Percentiles rank a stretch among this genome's conserved stretches.
Conservation (phyloP, 208 protist species). For the Vickermania spadyakhi region DNA sequence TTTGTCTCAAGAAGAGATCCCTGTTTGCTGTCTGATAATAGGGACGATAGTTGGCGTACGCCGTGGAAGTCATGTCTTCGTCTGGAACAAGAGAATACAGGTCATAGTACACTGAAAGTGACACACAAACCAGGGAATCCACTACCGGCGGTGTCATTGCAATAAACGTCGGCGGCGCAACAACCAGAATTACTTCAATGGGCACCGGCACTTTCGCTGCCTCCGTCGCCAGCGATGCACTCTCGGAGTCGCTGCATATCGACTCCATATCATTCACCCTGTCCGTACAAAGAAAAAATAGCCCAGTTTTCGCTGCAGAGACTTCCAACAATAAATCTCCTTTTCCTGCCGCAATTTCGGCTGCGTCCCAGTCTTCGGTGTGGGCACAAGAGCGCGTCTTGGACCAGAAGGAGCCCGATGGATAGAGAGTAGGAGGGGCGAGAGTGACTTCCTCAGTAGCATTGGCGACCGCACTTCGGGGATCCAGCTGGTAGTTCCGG, state of each 20-base stretch:
- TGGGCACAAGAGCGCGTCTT: background rate
- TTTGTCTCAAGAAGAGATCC: conserved; percentile 8
- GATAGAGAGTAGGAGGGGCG: background rate
- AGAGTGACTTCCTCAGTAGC: conserved; percentile 1
- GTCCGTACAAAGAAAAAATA: background rate
- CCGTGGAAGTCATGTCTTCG: background rate
- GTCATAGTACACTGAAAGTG: conserved; percentile 8
- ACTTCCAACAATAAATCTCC: background rate
- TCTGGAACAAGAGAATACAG: conserved; percentile 15
- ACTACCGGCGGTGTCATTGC: conserved; percentile 3
- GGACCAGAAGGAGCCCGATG: background rate
- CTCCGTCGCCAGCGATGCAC: background rate
- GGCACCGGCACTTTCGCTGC: background rate
- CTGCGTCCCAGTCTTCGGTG: background rate
- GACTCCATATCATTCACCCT: background rate
- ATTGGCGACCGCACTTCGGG: conserved; percentile 8
- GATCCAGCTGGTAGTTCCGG: conserved; percentile 1
- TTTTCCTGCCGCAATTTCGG: background rate
- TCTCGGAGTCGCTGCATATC: background rate
- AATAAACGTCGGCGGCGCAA: conserved; percentile 9
- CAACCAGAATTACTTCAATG: background rate
- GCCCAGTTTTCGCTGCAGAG: background rate
- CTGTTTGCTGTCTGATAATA: background rate
- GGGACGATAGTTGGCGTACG: conserved; percentile 1
- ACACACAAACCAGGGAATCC: conserved; percentile 7